phyloP scores from a whole-genome alignment of 2,329 filamentous ascomycete genomes.

The Alternaria angustiovoidea region DNA sequence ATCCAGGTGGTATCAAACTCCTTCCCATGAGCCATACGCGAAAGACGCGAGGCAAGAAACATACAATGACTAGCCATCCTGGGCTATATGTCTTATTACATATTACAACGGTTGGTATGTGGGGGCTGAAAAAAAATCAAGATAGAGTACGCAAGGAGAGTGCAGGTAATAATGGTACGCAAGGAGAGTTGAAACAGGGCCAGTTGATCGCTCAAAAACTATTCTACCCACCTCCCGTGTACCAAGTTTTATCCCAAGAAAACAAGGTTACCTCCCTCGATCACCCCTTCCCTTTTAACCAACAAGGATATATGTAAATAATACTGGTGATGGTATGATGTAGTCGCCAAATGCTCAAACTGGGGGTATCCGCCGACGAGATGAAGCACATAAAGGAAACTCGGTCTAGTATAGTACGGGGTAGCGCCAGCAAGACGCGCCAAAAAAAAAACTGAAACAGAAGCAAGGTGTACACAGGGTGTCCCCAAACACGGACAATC shows the following conservation, averaged over 20 bases:
- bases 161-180: slow-evolving; percentile 8
- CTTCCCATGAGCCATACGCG: slow-evolving; percentile 5
- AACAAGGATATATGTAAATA: slow-evolving; percentile 23
- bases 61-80: slow-evolving; percentile 10
- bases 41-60: not conserved
- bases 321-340: slow-evolving; percentile 21
- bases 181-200: slow-evolving; percentile 8
- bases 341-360: slow-evolving; percentile 47
- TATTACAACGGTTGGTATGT: slow-evolving; percentile 1
- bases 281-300: slow-evolving; percentile 20
- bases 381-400: slow-evolving; percentile 34
- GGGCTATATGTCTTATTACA: slow-evolving; percentile 8
- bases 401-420: slow-evolving; percentile 45
- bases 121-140: not conserved
- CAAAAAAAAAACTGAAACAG: slow-evolving; percentile 25
- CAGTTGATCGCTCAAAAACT: slow-evolving; percentile 30
- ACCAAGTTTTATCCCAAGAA: slow-evolving; percentile 20
- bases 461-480: slow-evolving; percentile 21
- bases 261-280: slow-evolving; percentile 9
- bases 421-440: slow-evolving; percentile 20
- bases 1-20: slow-evolving; percentile 9
- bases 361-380: slow-evolving; percentile 46
- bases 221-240: slow-evolving; percentile 18
- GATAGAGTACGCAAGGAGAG: slow-evolving; percentile 5
- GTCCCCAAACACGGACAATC: slow-evolving; percentile 10